Evolutionary conservation across 176 grass and related monocot genomes (phyloP).

Genomic region (Urochloa ruziziensis): DNA sequence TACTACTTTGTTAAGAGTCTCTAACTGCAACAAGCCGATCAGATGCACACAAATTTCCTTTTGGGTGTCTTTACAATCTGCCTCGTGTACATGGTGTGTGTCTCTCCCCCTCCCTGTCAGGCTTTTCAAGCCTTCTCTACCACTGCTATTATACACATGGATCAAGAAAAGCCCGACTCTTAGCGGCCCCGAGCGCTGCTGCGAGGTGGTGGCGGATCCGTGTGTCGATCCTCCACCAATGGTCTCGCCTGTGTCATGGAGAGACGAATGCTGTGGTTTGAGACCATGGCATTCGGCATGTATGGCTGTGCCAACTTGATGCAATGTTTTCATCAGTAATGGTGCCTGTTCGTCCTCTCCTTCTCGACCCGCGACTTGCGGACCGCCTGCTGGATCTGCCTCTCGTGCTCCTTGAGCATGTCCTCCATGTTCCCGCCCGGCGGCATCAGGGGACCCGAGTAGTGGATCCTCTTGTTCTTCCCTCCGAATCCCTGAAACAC

Average conservation of each 20-base stretch:
- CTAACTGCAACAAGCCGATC: slow-evolving; percentile 23
- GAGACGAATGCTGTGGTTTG: background rate
- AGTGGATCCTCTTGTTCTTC: slow-evolving; percentile 61
- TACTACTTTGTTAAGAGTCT: background rate
- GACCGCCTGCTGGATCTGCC: slow-evolving; percentile 68
- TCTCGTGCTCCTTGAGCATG: slow-evolving; percentile 74
- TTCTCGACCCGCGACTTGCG: slow-evolving; percentile 59
- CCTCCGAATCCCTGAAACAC: slow-evolving; percentile 41
- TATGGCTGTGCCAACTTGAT: background rate
- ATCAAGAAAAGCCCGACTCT: slow-evolving; percentile 31
- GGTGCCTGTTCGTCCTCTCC: slow-evolving; percentile 40
- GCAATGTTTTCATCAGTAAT: slow-evolving; percentile 15
- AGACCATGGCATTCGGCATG: background rate
- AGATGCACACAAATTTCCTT: background rate
- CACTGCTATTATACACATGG: slow-evolving; percentile 48
- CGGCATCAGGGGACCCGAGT: slow-evolving; percentile 67
- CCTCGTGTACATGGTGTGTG: background rate
- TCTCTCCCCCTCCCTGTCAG: background rate
- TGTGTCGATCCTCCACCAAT: background rate
- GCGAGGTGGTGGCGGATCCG: background rate
- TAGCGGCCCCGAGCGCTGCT: background rate
- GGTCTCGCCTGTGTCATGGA: background rate
- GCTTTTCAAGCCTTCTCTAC: slow-evolving; percentile 29
- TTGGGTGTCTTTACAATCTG: background rate
- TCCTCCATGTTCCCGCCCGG: slow-evolving; percentile 67